phyloP scores from a whole-genome alignment of 352 stramenopile genomes.

The Pilasporangium apinafurcum region DNA sequence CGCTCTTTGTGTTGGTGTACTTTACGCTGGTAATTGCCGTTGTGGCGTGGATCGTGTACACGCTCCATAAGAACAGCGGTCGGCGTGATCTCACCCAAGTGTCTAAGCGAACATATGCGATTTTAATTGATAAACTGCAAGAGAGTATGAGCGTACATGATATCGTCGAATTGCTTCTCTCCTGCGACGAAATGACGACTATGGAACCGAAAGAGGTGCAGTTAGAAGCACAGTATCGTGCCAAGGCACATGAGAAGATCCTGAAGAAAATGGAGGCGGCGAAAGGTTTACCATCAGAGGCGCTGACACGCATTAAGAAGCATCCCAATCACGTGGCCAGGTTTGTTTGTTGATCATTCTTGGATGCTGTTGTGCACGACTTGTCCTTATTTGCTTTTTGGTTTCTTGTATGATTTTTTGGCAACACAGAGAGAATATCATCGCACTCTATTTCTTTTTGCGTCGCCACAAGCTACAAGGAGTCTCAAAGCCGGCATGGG shows the following conservation, averaged over 20 bases:
- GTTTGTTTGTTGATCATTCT: conserved; percentile 9
- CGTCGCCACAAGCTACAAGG: conserved; percentile 60
- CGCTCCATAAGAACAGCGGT: conserved; percentile 41
- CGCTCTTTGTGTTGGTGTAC: conserved; percentile 68
- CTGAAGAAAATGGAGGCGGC: conserved; percentile 77
- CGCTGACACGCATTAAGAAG: conserved; percentile 73
- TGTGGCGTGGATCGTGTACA: conserved; percentile 57
- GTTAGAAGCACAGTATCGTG: conserved; percentile 38
- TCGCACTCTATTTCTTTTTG: conserved; percentile 76
- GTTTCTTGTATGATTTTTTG: conserved; percentile 2
- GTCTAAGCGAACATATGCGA: conserved; percentile 31
- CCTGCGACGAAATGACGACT: conserved; percentile 72
- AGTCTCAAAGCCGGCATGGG: conserved; percentile 58
- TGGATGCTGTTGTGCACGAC: neutral
- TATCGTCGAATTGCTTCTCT: conserved; percentile 67
- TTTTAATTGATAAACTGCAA: conserved; percentile 44
- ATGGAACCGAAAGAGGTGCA: conserved; percentile 23
- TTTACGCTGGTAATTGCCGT: conserved; percentile 56
- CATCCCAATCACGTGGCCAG: conserved; percentile 53
- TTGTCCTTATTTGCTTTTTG: neutral
- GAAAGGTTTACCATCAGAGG: conserved; percentile 49
- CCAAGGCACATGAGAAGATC: conserved; percentile 71
- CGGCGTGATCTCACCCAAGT: conserved; percentile 58
- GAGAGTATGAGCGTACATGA: conserved; percentile 79
- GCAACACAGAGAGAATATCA: conserved; percentile 60